A percentile compares a stretch with the other conserved stretches of the same genome.
Evolutionary conservation across 257 asterid species (phyloP).

Genomic region (Galeopsis tetrahit): DNA sequence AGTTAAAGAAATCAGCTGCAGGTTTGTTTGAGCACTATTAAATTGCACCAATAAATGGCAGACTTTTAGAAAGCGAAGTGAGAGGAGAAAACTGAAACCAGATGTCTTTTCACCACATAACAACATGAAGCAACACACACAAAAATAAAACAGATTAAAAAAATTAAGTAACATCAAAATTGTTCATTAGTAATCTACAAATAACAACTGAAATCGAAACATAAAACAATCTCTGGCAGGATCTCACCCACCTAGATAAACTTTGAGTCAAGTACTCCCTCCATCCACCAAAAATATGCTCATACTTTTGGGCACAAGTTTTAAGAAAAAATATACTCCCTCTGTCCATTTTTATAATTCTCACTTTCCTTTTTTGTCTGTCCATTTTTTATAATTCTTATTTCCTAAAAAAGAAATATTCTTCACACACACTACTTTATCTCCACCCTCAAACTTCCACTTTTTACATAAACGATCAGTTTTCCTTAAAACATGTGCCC

Average conservation of each 20-base stretch:
- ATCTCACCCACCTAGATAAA: neutral
- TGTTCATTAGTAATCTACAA: neutral
- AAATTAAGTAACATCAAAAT: neutral
- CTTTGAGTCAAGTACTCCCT: neutral
- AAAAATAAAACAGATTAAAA: neutral
- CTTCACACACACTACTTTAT: too few relatives aligned
- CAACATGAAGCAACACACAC: neutral
- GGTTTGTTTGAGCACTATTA: constrained; percentile 1
- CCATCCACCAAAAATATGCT: too few relatives aligned
- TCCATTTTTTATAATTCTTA: too few relatives aligned
- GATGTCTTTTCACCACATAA: constrained; percentile 7
- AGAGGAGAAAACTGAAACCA: constrained; percentile 7
- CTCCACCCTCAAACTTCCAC: too few relatives aligned
- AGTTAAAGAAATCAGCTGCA: constrained; percentile 20
- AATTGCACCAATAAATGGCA: neutral
- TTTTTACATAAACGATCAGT: too few relatives aligned
- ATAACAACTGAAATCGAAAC: neutral
- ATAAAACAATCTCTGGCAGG: constrained; percentile 2
- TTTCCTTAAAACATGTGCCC: too few relatives aligned
- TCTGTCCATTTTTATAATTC: too few relatives aligned
- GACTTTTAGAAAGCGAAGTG: neutral
- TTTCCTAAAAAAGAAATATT: too few relatives aligned
- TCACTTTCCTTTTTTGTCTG: too few relatives aligned
- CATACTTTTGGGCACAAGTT: too few relatives aligned
- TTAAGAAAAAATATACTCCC: too few relatives aligned